These are phyloP conservation scores for Xylogone sp. DNA, from an alignment of 2,329 filamentous ascomycete genomes.

Conservation along the genomic window DNA sequence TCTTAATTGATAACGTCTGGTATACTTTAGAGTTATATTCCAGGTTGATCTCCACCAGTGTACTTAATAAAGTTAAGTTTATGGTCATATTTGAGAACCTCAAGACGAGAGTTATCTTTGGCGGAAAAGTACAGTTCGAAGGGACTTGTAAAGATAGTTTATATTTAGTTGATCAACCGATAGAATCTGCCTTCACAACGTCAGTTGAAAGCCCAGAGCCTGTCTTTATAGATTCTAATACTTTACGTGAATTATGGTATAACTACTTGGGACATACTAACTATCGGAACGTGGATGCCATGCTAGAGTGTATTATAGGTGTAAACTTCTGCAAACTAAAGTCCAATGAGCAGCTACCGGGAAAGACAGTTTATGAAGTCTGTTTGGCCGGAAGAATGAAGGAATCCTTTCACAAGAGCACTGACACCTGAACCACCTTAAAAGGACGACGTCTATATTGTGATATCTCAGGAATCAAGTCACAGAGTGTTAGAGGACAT, in stretches of 20 bases:
- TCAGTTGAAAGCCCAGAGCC: background rate
- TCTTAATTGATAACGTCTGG: background rate
- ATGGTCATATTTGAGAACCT: too few species aligned
- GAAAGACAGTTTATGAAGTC: background rate
- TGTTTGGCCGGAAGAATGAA: background rate
- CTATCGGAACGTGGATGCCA: background rate
- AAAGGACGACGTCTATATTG: background rate
- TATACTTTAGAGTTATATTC: background rate
- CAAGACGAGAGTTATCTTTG: too few species aligned
- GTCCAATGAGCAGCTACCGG: background rate
- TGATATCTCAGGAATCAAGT: background rate
- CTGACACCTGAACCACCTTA: background rate
- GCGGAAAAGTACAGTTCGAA: too few species aligned
- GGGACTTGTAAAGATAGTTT: too few species aligned
- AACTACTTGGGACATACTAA: background rate
- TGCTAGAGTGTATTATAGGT: background rate
- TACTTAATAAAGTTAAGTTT: too few species aligned
- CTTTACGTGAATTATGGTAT: background rate
- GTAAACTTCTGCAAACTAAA: background rate
- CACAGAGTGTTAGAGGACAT: background rate
- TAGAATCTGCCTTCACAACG: background rate
- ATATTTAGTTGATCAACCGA: too few species aligned
- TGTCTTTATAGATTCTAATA: background rate
- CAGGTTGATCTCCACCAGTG: background rate
- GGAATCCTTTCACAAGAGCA: background rate